A percentile compares a stretch with the other conserved stretches of the same genome.
phyloP scores from a whole-genome alignment of 2,329 filamentous ascomycete species.

The Colletotrichum sp. region DNA sequence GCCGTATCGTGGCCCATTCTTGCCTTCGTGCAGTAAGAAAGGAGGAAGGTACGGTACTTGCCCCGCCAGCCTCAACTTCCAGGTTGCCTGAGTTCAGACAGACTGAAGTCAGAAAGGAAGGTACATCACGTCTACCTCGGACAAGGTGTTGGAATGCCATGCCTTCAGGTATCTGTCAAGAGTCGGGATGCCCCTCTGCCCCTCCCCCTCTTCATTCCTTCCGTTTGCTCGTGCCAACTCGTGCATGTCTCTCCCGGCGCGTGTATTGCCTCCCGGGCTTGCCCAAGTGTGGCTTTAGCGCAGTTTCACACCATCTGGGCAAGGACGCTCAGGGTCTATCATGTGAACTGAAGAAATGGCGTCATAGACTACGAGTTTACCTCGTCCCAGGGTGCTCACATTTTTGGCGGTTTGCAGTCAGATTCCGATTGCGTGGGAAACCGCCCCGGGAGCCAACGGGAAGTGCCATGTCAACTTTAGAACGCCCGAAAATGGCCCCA shows the following conservation, averaged over 20 bases:
- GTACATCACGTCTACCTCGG: not conserved
- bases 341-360: constrained; percentile 21
- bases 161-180: not conserved
- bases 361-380: constrained; percentile 15
- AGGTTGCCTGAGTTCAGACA: not conserved
- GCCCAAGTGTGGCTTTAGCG: constrained; percentile 9
- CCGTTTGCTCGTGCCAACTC: not conserved
- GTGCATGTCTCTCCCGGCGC: constrained; percentile 6
- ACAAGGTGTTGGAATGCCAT: not conserved
- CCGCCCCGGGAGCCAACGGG: not conserved
- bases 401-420: not conserved
- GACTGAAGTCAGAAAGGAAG: not conserved
- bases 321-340: constrained; percentile 21
- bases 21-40: not conserved
- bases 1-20: constrained; percentile 5
- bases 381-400: not conserved
- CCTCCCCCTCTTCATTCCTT: constrained; percentile 9
- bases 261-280: constrained; percentile 1
- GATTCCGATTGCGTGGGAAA: not conserved
- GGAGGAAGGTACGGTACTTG: constrained; percentile 11
- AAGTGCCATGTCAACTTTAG: not conserved
- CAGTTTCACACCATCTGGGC: constrained; percentile 21
- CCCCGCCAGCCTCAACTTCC: not conserved
- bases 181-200: not conserved
- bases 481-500: constrained; percentile 1